Evolutionary conservation across 371 early-diverging fungal species (phyloP).

Genomic region (Batkoa obscura): DNA sequence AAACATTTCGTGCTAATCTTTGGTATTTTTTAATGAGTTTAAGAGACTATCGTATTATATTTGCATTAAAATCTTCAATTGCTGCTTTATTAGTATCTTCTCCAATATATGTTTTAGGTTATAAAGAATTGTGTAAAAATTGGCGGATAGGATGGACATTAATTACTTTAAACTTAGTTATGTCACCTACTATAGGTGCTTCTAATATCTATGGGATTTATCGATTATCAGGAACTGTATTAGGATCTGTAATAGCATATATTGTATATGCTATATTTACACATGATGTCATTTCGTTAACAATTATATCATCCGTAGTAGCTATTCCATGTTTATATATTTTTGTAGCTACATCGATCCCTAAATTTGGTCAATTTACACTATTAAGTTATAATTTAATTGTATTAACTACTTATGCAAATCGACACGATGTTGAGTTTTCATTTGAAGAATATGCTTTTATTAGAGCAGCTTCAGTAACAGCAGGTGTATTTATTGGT

Average conservation of each 20-base stretch:
- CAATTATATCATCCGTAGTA: conserved; percentile 38
- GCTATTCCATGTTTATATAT: conserved; percentile 49
- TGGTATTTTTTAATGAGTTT: conserved; percentile 28
- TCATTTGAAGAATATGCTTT: conserved; percentile 33
- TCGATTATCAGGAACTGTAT: conserved; percentile 50
- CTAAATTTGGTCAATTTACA: conserved; percentile 55
- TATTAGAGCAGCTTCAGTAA: conserved; percentile 41
- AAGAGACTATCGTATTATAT: conserved; percentile 39
- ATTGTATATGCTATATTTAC: conserved; percentile 33
- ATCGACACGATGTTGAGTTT: conserved; percentile 34
- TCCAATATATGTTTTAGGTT: conserved; percentile 43
- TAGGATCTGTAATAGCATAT: conserved; percentile 41
- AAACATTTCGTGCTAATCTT: conserved; percentile 24
- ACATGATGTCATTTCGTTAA: conserved; percentile 22
- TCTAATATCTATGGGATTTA: conserved; percentile 50
- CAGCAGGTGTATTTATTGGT: conserved; percentile 49
- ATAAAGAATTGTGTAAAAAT: conserved; percentile 27
- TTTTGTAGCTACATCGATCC: conserved; percentile 44
- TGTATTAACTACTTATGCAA: conserved; percentile 51
- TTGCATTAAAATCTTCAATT: conserved; percentile 45
- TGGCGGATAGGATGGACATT: conserved; percentile 68
- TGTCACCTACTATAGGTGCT: conserved; percentile 77
- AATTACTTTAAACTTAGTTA: conserved; percentile 52
- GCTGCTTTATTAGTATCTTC: conserved; percentile 32
- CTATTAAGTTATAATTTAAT: conserved; percentile 59